Evolutionary conservation across 345 rosid species (phyloP).

Genomic region (Bruguiera parviflora): DNA sequence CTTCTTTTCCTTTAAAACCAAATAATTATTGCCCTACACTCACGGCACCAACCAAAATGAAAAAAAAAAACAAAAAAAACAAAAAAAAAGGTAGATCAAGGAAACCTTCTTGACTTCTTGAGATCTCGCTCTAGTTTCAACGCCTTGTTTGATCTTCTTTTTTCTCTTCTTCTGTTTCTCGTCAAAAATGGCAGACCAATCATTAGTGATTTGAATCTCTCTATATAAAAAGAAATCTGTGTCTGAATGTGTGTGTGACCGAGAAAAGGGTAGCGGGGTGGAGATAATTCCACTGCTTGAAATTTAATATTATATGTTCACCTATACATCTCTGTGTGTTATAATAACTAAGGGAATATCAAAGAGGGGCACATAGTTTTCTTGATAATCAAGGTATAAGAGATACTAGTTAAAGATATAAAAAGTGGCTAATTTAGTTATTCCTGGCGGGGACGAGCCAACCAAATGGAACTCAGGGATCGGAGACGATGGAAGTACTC

Average conservation of each 20-base stretch:
- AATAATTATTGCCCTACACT: slow-evolving; percentile 7
- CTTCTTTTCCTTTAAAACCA: slow-evolving; percentile 8
- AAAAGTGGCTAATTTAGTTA: slow-evolving; percentile 22
- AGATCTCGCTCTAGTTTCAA: not conserved
- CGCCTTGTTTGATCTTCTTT: not conserved
- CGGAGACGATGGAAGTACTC: slow-evolving; percentile 96
- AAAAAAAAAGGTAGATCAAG: not conserved
- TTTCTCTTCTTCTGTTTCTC: not conserved
- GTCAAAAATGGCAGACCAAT: slow-evolving; percentile 28
- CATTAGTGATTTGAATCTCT: slow-evolving; percentile 10
- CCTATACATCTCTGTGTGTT: slow-evolving; percentile 30
- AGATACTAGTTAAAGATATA: not conserved
- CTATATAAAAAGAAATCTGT: not conserved
- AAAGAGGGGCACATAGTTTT: slow-evolving; percentile 1
- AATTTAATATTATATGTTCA: slow-evolving; percentile 21
- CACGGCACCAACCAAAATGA: not conserved
- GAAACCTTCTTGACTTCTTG: not conserved
- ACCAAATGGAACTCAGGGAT: slow-evolving; percentile 92
- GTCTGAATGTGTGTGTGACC: not conserved
- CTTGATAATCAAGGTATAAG: not conserved
- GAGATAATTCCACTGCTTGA: slow-evolving; percentile 17
- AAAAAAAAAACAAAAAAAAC: not conserved
- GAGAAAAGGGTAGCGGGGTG: not conserved
- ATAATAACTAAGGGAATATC: slow-evolving; percentile 15
- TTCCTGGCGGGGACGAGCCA: slow-evolving; percentile 84